These are phyloP conservation scores for Salix koriyanagi DNA, from an alignment of 345 rosid genomes.

Conservation along the genomic window DNA sequence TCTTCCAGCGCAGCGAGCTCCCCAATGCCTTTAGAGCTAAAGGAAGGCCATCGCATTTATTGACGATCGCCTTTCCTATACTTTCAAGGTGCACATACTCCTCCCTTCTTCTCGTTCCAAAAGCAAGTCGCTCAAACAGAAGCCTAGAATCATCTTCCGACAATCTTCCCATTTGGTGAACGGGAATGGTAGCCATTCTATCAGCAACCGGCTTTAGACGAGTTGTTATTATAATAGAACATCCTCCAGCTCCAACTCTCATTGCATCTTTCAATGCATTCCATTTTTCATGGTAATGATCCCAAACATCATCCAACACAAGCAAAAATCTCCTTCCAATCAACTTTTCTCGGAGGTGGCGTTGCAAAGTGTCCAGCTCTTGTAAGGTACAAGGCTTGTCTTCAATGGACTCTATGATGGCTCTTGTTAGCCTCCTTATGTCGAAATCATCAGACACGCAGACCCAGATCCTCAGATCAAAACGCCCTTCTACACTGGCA, in stretches of 20 bases:
- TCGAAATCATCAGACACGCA: constrained; percentile 17
- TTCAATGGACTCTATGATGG: not conserved
- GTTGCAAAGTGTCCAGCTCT: constrained; percentile 8
- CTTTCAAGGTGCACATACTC: not conserved
- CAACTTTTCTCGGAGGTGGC: not conserved
- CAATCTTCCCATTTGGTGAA: not conserved
- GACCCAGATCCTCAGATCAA: not conserved
- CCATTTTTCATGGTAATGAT: not conserved
- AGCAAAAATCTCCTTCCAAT: constrained; percentile 4
- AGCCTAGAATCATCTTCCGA: constrained; percentile 11
- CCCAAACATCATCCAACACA: constrained; percentile 9
- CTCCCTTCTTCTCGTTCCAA: not conserved
- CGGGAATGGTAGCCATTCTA: not conserved
- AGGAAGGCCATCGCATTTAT: constrained; percentile 18
- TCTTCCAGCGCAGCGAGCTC: not conserved
- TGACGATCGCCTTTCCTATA: constrained; percentile 6
- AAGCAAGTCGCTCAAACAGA: constrained; percentile 5
- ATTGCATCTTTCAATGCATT: not conserved
- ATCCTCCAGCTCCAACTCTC: constrained; percentile 2
- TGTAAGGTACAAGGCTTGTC: not conserved
- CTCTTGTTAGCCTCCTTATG: not conserved
- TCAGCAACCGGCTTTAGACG: constrained; percentile 1
- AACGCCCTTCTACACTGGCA: not conserved
- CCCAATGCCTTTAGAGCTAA: constrained; percentile 8
- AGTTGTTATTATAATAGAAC: not conserved